Conservation (phyloP, 2,329 filamentous ascomycete genomes). For the Basipetospora chlamydospora region DNA sequence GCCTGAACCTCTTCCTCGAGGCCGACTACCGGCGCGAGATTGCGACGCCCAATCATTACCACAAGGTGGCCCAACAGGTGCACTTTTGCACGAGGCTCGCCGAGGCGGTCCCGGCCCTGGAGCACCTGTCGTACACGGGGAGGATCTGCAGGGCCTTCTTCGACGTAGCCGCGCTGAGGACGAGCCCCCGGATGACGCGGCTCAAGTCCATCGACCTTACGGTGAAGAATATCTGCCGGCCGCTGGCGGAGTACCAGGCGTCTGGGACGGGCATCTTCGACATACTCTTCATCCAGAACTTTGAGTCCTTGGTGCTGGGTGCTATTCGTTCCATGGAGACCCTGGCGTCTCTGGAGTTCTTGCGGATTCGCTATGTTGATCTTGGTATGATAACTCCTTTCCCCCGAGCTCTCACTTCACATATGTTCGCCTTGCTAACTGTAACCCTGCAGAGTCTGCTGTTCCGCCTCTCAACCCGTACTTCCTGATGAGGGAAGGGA, state of each 20-base stretch:
- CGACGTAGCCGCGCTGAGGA: slow-evolving; percentile 35
- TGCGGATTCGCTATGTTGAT: slow-evolving; percentile 63
- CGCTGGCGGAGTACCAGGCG: slow-evolving; percentile 40
- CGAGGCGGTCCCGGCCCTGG: slow-evolving; percentile 42
- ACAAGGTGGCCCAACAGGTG: slow-evolving; percentile 41
- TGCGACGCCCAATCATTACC: slow-evolving; percentile 43
- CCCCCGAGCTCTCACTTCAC: background rate
- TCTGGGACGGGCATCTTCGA: slow-evolving; percentile 57
- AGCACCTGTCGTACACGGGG: slow-evolving; percentile 58
- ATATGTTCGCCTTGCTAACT: slow-evolving; percentile 5
- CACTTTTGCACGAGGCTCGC: slow-evolving; percentile 55
- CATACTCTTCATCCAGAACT: slow-evolving; percentile 55
- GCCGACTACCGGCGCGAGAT: slow-evolving; percentile 55
- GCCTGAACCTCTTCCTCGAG: slow-evolving; percentile 55
- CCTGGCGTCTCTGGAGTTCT: slow-evolving; percentile 43
- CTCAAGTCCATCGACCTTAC: slow-evolving; percentile 57
- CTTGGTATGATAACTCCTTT: slow-evolving; percentile 30
- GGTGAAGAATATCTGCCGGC: slow-evolving; percentile 60
- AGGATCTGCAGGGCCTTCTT: slow-evolving; percentile 59
- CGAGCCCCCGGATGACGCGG: slow-evolving; percentile 30
- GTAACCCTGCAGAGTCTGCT: slow-evolving; percentile 40
- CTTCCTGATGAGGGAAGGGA: slow-evolving; percentile 46
- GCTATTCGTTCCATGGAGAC: slow-evolving; percentile 45
- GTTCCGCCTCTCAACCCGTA: slow-evolving; percentile 59
- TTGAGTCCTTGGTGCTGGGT: slow-evolving; percentile 52